A percentile compares a stretch with the other conserved stretches of the same genome.
Evolutionary conservation across 257 asterid genomes (phyloP).

Genomic region (Petrea volubilis): DNA sequence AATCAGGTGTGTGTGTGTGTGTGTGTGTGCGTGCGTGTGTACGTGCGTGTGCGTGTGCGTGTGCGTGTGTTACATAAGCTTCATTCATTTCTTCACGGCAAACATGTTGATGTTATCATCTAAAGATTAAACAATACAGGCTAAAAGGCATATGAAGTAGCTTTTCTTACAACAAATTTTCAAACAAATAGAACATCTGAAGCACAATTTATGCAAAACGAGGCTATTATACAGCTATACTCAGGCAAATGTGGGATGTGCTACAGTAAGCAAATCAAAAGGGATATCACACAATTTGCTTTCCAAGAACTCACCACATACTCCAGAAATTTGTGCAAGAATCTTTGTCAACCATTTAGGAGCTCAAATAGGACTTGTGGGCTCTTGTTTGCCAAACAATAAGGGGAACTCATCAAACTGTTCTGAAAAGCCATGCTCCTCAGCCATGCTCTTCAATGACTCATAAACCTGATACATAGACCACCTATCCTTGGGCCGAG

Average conservation of each 20-base stretch:
- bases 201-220: slow-evolving; percentile 19
- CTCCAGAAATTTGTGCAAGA: slow-evolving; percentile 27
- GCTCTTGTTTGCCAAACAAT: slow-evolving; percentile 41
- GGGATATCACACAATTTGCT: slow-evolving; percentile 18
- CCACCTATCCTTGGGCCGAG: slow-evolving; percentile 65
- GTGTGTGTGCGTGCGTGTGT: too few relatives aligned
- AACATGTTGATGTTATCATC: neutral
- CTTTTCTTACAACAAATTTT: slow-evolving; percentile 28
- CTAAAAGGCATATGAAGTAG: neutral
- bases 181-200: slow-evolving; percentile 19
- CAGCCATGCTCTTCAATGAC: slow-evolving; percentile 53
- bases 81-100: neutral
- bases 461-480: slow-evolving; percentile 61
- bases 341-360: neutral
- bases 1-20: neutral
- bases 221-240: slow-evolving; percentile 23
- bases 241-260: slow-evolving; percentile 13
- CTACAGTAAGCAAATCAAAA: neutral
- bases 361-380: slow-evolving; percentile 31
- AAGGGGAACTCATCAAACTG: slow-evolving; percentile 63
- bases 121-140: slow-evolving; percentile 9
- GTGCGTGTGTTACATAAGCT: neutral
- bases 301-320: slow-evolving; percentile 22
- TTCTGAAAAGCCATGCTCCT: slow-evolving; percentile 52
- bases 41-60: too few relatives aligned